These are phyloP conservation scores for Trichosanthes truncata DNA, from an alignment of 306 rosid species.

Conservation along the genomic window DNA sequence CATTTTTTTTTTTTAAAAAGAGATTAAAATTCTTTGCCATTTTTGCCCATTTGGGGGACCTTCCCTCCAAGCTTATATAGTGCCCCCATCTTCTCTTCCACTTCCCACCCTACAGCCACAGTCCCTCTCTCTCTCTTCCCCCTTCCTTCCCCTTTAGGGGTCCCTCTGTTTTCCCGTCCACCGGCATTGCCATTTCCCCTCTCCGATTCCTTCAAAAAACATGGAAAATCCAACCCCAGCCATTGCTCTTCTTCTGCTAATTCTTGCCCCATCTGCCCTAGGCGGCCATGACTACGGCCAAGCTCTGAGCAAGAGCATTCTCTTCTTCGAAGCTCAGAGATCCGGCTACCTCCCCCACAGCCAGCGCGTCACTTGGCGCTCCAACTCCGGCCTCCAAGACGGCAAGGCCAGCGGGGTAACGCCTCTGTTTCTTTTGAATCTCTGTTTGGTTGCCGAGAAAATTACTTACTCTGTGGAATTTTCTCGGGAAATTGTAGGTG, in stretches of 20 bases:
- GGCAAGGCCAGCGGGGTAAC: conserved; percentile 91
- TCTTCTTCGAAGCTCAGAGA: conserved; percentile 98
- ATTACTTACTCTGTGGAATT: neutral
- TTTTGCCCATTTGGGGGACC: neutral
- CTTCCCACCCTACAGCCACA: conserved; percentile 4
- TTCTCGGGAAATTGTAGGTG: conserved; percentile 34
- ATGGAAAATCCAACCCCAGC: conserved; percentile 22
- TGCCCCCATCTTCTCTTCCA: neutral
- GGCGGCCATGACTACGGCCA: conserved; percentile 83
- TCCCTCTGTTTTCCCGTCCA: neutral
- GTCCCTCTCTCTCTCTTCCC: neutral
- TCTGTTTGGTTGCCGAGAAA: neutral
- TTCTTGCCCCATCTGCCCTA: conserved; percentile 25
- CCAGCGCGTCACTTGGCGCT: conserved; percentile 87
- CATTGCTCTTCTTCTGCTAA: conserved; percentile 26
- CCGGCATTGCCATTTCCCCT: neutral
- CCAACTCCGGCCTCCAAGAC: conserved; percentile 76
- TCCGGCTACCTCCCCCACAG: conserved; percentile 73
- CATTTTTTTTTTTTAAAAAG: no score
- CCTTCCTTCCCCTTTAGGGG: neutral
- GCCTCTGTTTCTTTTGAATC: neutral
- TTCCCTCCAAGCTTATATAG: neutral
- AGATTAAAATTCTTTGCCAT: neutral
- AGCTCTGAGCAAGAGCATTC: conserved; percentile 88
- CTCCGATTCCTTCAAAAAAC: neutral